Evolutionary conservation across 805 yeast species (phyloP), one percentile per base, ranked within the genome.

Genomic region (Barnettozyma vustinii): DNA sequence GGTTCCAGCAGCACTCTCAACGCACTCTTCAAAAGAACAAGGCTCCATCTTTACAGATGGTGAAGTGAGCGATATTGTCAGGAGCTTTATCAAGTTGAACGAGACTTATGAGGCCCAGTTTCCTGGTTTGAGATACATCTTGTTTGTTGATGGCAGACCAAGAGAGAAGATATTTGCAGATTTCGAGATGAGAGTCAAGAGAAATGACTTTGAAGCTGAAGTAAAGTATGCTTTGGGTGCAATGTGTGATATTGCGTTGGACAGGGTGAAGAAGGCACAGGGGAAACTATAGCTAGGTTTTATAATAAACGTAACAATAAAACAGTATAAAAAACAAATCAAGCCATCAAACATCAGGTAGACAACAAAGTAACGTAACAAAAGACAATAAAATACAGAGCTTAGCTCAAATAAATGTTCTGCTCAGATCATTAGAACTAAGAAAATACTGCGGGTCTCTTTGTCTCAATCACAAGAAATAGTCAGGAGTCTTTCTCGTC

Each of bases 401-500:
- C 37, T 36, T 37, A 32, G 40, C 47, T 37, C 35, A 7, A 44
- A 36, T 15, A 19, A 27, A 27, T 27, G 26, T 30, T 42, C 19
- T 16, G n/a, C 12, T 26, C 21, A 15, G 33, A 30, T 30, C 33
- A 30, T 12, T 5, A 30, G 33, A 8, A 30, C 33, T 13, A 30
- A 15, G n/a, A n/a, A 30, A 30, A 30, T n/a, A 13, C 15, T 19
- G 40, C n/a, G 6, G n/a, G 25, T 37, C 12, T 37, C 25, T 18
- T 37, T 21, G 21, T 21, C 40, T 30, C 26, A 39, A 21, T 76
- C 72, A 87, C 69, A 90, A 78, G 79, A 92, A 92, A 69, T 92
- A 92, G 70, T 92, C 98, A 13, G 99, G 98, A 9, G 97, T 91
- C 68, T 92, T 90, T 69, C 98, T 82, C 40, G 96, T 87, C 37